phyloP scores from a whole-genome alignment of 306 rosid species.

The Oemleria cerasiformis region DNA sequence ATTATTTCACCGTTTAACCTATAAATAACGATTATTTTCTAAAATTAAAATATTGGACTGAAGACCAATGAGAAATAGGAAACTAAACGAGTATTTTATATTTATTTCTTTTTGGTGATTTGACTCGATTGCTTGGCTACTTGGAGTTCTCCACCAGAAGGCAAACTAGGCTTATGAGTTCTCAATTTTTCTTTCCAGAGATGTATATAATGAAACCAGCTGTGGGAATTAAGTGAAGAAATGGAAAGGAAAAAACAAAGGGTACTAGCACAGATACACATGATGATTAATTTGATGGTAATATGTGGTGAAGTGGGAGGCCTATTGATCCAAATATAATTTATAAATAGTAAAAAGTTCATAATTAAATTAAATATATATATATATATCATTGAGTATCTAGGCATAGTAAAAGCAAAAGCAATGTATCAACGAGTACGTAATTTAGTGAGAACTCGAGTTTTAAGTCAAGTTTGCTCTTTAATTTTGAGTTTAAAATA shows the following conservation, averaged over 20 bases:
- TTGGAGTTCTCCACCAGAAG: neutral
- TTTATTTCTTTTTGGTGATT: conserved; percentile 4
- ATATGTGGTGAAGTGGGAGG: conserved; percentile 23
- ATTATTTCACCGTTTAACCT: too few relatives aligned
- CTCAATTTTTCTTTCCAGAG: too few relatives aligned
- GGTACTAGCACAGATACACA: neutral
- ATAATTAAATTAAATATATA: conserved; percentile 33
- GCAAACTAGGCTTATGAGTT: neutral
- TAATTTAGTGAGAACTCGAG: too few relatives aligned
- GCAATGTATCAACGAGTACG: too few relatives aligned
- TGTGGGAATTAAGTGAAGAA: neutral
- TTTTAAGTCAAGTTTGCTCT: too few relatives aligned
- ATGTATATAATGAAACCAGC: neutral
- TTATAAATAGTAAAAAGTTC: neutral
- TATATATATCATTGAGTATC: conserved; percentile 31
- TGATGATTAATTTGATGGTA: neutral
- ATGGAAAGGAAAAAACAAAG: neutral
- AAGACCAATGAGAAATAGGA: neutral
- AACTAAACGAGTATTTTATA: neutral
- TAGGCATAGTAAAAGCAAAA: conserved; percentile 34
- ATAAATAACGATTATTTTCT: neutral
- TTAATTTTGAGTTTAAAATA: too few relatives aligned
- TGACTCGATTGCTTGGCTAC: conserved; percentile 15
- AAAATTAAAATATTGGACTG: neutral
- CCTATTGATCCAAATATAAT: neutral